Evolutionary conservation across 2,329 filamentous ascomycete genomes (phyloP).

Genomic region (Sarocladiaceae sp.): DNA sequence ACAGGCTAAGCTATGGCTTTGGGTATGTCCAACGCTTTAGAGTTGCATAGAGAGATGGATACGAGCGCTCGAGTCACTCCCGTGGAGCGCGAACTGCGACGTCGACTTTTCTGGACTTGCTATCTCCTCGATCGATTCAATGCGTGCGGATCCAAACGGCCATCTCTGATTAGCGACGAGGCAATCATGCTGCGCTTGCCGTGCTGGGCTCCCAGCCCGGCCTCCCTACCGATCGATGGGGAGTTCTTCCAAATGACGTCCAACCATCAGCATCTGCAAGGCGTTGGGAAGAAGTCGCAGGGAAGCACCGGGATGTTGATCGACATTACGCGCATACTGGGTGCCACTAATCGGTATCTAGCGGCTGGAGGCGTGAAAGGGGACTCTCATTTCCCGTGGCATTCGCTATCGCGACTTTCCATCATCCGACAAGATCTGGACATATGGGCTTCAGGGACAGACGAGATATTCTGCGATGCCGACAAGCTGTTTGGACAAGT

Average conservation of each 20-base stretch:
- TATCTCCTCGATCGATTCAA: constrained; percentile 83
- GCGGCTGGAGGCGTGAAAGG: constrained; percentile 82
- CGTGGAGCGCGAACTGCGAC: constrained; percentile 66
- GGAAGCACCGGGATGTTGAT: constrained; percentile 76
- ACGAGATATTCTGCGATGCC: constrained; percentile 71
- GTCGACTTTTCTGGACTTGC: constrained; percentile 83
- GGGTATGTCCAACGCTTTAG: no score
- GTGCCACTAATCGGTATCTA: constrained; percentile 76
- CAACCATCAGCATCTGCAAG: constrained; percentile 68
- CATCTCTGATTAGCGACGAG: constrained; percentile 73
- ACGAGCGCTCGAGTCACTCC: constrained; percentile 52
- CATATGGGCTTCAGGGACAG: constrained; percentile 75
- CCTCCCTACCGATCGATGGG: constrained; percentile 60
- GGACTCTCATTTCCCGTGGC: constrained; percentile 88
- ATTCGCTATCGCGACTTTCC: constrained; percentile 75
- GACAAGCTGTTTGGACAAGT: constrained; percentile 69
- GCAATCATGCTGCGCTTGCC: constrained; percentile 70
- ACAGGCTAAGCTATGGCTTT: constrained; percentile 76
- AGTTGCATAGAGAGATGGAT: constrained; percentile 72
- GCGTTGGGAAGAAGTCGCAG: constrained; percentile 62
- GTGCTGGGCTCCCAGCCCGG: constrained; percentile 60
- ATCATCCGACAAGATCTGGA: constrained; percentile 82
- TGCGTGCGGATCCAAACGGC: constrained; percentile 73
- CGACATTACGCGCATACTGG: constrained; percentile 75
- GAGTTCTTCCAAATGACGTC: constrained; percentile 75